These are phyloP conservation scores for Datura wrightii DNA, from an alignment of 257 asterid species.

Conservation along the genomic window DNA sequence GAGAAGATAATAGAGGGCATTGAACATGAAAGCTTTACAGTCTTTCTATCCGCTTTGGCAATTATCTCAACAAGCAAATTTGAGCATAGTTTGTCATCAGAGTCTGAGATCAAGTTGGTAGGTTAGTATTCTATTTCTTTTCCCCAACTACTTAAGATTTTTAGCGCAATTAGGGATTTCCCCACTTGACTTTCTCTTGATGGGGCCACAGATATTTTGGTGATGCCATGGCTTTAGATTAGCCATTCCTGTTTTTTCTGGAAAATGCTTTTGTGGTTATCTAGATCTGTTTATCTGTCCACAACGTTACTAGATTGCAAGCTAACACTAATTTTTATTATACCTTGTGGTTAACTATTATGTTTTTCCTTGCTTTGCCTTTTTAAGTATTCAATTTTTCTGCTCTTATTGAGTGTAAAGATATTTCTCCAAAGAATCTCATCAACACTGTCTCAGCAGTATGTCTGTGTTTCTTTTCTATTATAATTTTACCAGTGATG, in stretches of 20 bases:
- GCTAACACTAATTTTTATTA: background rate
- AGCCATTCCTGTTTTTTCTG: background rate
- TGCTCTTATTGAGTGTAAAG: background rate
- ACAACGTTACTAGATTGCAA: background rate
- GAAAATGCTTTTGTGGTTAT: background rate
- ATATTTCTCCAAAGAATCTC: slow-evolving; percentile 25
- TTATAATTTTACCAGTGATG: slow-evolving; percentile 41
- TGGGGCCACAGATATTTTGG: background rate
- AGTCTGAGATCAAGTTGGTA: slow-evolving; percentile 47
- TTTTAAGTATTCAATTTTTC: background rate
- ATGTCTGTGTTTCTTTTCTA: background rate
- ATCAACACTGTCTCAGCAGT: slow-evolving; percentile 2
- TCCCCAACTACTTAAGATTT: background rate
- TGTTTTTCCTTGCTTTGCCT: slow-evolving; percentile 17
- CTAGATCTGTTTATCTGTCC: background rate
- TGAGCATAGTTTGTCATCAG: slow-evolving; percentile 42
- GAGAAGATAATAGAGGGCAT: slow-evolving; percentile 39
- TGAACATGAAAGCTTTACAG: slow-evolving; percentile 42
- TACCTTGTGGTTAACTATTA: background rate
- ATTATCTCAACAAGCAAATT: slow-evolving; percentile 43
- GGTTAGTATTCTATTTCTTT: slow-evolving; percentile 38
- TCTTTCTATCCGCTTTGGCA: slow-evolving; percentile 42
- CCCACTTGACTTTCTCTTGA: slow-evolving; percentile 17
- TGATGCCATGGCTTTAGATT: slow-evolving; percentile 9
- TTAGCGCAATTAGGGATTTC: background rate